phyloP scores from a whole-genome alignment of 1,284 basidiomycete genomes.

The Meripilus lineatus region DNA sequence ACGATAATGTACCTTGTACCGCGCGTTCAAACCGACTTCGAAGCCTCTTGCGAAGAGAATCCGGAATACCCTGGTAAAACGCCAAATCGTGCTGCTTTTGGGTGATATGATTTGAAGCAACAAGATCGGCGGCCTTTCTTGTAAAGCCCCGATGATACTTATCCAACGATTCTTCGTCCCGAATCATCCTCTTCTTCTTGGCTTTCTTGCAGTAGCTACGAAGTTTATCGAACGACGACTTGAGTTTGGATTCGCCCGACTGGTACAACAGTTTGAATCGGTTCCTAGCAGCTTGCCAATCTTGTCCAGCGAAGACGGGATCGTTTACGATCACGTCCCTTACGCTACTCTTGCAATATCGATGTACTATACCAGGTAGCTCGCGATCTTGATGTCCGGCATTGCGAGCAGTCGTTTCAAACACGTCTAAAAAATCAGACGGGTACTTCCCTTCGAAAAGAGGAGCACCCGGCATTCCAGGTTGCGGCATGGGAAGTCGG shows the following conservation, averaged over 20 bases:
- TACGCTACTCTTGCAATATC: constrained; percentile 1
- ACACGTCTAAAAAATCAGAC: background rate
- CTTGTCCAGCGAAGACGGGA: background rate
- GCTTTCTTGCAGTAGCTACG: background rate
- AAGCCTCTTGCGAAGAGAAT: background rate
- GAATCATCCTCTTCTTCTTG: background rate
- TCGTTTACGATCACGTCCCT: background rate
- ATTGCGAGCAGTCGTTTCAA: background rate
- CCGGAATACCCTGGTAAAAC: background rate
- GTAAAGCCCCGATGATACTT: background rate
- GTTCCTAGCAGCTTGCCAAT: constrained; percentile 4
- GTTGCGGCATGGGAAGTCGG: background rate
- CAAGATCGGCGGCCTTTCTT: background rate
- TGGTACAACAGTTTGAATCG: background rate
- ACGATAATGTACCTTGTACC: background rate
- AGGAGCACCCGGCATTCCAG: background rate
- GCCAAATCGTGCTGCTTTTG: background rate
- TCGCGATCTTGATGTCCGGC: background rate
- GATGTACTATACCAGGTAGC: background rate
- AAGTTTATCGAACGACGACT: background rate
- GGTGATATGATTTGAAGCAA: background rate
- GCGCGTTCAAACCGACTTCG: too few relatives aligned
- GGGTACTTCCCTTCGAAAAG: constrained; percentile 1
- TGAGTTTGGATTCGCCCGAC: background rate
- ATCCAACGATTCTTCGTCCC: background rate